phyloP scores from a whole-genome alignment of 495 filamentous ascomycete genomes.

The Lepidopterella palustris region DNA sequence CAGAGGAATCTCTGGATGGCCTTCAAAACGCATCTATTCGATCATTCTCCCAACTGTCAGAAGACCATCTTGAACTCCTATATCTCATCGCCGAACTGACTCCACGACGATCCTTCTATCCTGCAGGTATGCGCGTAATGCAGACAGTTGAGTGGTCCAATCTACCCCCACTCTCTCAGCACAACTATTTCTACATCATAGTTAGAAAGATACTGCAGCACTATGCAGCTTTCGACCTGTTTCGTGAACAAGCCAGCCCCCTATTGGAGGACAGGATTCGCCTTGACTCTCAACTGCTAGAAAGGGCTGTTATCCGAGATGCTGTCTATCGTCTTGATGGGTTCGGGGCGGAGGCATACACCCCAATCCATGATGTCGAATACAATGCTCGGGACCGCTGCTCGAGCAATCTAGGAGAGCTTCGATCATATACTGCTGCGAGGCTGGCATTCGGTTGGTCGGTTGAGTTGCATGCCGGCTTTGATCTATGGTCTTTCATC shows the following conservation, averaged over 20 bases:
- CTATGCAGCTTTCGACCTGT: neutral
- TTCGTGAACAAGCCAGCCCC: neutral
- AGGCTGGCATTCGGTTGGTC: conserved; percentile 1
- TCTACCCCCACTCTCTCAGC: conserved; percentile 7
- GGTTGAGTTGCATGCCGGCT: neutral
- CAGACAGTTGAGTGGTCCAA: conserved; percentile 9
- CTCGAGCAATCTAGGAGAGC: neutral
- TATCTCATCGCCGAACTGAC: conserved; percentile 33
- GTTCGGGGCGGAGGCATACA: conserved; percentile 50
- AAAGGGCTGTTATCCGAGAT: conserved; percentile 43
- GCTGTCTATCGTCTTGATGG: conserved; percentile 43
- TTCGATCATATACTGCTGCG: conserved; percentile 4
- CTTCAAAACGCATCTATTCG: conserved; percentile 3
- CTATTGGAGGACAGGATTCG: neutral
- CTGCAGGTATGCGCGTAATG: conserved; percentile 26
- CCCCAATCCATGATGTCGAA: conserved; percentile 29
- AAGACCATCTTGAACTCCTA: conserved; percentile 1
- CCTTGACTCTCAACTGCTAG: conserved; percentile 28
- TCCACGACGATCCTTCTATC: conserved; percentile 53
- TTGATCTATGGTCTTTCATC: neutral
- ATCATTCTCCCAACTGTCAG: conserved; percentile 14
- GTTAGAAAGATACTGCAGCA: neutral
- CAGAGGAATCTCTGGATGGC: conserved; percentile 7
- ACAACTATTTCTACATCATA: neutral
- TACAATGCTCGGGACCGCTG: conserved; percentile 29